These are phyloP conservation scores for Apiospora arundinis DNA, from an alignment of 2,329 filamentous ascomycete species.

Conservation along the genomic window DNA sequence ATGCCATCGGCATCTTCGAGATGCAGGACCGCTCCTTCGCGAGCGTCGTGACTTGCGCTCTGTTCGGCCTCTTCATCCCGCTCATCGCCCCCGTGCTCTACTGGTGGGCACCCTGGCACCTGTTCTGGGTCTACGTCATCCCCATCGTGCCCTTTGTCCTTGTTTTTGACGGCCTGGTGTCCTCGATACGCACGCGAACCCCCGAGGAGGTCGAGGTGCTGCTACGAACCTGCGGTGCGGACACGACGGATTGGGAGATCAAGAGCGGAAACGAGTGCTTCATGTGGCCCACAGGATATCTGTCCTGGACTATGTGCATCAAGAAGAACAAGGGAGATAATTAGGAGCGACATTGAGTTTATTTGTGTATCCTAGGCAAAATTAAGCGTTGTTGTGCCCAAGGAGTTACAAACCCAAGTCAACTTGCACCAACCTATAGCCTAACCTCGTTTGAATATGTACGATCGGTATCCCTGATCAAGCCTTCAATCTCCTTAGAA, in stretches of 20 bases:
- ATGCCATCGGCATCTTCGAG: conserved; percentile 76
- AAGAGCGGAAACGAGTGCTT: conserved; percentile 53
- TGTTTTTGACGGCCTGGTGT: conserved; percentile 73
- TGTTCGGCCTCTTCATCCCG: conserved; percentile 60
- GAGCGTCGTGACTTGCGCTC: conserved; percentile 58
- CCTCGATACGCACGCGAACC: conserved; percentile 70
- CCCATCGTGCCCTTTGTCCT: conserved; percentile 73
- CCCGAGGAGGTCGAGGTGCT: conserved; percentile 68
- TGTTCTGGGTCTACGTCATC: conserved; percentile 71
- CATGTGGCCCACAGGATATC: conserved; percentile 56
- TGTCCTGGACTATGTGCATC: conserved; percentile 59
- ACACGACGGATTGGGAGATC: conserved; percentile 54
- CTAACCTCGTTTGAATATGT: conserved; percentile 19
- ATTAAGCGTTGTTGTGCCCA: not conserved
- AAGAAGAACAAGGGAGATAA: conserved; percentile 37
- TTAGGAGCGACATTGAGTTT: not conserved
- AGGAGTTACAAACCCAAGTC: not conserved
- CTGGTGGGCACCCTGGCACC: conserved; percentile 56
- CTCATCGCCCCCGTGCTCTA: conserved; percentile 59
- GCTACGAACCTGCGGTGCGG: conserved; percentile 58
- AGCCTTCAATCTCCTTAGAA: not conserved
- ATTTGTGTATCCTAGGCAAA: not conserved
- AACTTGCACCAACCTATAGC: not conserved
- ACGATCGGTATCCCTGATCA: conserved; percentile 22
- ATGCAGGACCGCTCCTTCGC: conserved; percentile 69